phyloP scores from a whole-genome alignment of 2,329 filamentous ascomycete genomes.

The Colletotrichum truncatum region DNA sequence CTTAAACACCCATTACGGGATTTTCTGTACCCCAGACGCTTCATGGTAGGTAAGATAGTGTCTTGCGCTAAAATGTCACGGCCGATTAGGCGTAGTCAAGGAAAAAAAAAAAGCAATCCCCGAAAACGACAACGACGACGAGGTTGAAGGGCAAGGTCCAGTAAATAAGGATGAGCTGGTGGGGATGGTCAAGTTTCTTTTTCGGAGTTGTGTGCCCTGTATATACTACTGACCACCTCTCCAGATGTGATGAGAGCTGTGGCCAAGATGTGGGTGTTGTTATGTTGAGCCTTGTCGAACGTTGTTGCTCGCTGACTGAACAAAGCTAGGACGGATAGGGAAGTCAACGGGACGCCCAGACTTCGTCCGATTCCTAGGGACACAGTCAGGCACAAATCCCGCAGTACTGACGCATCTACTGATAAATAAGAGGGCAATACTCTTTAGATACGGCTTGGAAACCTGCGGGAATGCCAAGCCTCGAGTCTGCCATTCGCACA shows the following conservation, averaged over 20 bases:
- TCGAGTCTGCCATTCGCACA: conserved; percentile 11
- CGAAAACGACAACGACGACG: conserved; percentile 26
- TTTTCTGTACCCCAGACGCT: conserved; percentile 46
- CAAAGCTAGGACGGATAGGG: conserved; percentile 3
- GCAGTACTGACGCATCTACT: neutral
- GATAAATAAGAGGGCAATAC: neutral
- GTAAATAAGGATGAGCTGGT: conserved; percentile 23
- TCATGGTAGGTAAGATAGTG: conserved; percentile 28
- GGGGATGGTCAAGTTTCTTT: conserved; percentile 1
- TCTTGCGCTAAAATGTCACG: neutral
- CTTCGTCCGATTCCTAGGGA: conserved; percentile 15
- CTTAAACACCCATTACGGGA: conserved; percentile 44
- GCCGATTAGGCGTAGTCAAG: neutral
- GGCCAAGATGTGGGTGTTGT: neutral
- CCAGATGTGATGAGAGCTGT: neutral
- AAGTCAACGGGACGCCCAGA: conserved; percentile 4
- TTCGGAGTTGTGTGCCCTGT: conserved; percentile 16
- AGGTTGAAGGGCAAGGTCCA: conserved; percentile 14
- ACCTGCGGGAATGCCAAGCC: conserved; percentile 20
- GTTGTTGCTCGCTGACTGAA: neutral
- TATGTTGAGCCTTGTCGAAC: conserved; percentile 23
- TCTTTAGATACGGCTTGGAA: neutral
- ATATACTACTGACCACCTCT: conserved; percentile 10
- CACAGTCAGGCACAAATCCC: neutral
- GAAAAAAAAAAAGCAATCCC: neutral